Conservation (phyloP, 305 asterid species). For the Fraxinus xanthoxyloides region DNA sequence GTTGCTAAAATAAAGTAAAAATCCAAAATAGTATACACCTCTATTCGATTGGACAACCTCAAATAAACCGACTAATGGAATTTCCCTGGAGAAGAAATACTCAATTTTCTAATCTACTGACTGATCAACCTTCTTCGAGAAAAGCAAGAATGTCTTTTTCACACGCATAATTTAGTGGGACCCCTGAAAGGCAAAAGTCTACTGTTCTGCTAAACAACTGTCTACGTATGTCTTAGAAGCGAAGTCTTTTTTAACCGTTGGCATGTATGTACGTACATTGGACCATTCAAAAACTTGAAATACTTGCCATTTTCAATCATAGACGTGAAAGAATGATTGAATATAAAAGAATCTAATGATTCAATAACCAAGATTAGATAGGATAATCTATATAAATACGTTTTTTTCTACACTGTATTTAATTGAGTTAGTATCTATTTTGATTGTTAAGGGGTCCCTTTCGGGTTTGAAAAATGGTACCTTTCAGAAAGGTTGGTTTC, state of each 20-base stretch:
- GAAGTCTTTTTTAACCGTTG: constrained; percentile 58
- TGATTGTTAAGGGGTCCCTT: constrained; percentile 52
- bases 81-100: neutral
- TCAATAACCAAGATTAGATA: constrained; percentile 13
- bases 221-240: constrained; percentile 59
- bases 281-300: constrained; percentile 27
- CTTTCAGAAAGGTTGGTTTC: constrained; percentile 53
- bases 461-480: constrained; percentile 46
- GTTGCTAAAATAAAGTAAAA: no score
- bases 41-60: neutral
- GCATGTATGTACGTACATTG: constrained; percentile 25
- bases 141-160: constrained; percentile 29
- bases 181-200: neutral
- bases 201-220: neutral
- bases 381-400: constrained; percentile 6
- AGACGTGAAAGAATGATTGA: neutral
- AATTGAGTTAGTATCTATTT: constrained; percentile 12
- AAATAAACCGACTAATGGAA: neutral
- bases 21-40: neutral
- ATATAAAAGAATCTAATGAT: constrained; percentile 8
- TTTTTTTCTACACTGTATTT: constrained; percentile 21
- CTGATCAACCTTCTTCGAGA: constrained; percentile 13
- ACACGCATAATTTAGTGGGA: constrained; percentile 23
- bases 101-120: constrained; percentile 34
- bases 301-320: constrained; percentile 24